Evolutionary conservation across 768 basidiomycete genomes (phyloP).

Genomic region (Suillus luteus): DNA sequence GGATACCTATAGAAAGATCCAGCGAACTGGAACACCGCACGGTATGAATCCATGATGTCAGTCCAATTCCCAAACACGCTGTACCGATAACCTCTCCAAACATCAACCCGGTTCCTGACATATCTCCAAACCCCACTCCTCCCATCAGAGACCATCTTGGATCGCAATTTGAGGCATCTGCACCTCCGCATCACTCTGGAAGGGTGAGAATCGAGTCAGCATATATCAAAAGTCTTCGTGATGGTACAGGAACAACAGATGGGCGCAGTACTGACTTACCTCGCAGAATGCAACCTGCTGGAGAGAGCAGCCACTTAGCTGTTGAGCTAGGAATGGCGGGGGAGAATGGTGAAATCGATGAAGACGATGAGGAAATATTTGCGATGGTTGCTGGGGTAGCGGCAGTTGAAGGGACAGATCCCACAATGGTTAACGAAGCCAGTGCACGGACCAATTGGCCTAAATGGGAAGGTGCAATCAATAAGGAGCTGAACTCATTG

Average conservation of each 20-base stretch:
- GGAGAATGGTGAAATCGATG: constrained; percentile 13
- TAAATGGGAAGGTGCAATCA: constrained; percentile 24
- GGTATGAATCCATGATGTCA: neutral
- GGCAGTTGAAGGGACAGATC: constrained; percentile 15
- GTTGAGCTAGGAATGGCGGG: constrained; percentile 11
- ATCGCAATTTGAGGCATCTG: too few species aligned
- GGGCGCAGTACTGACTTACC: neutral
- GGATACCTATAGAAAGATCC: neutral
- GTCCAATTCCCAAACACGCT: too few species aligned
- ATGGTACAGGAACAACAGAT: neutral
- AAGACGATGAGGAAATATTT: constrained; percentile 12
- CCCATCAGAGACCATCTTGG: too few species aligned
- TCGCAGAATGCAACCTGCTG: neutral
- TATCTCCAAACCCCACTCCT: too few species aligned
- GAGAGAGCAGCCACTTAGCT: neutral
- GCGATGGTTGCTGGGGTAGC: neutral
- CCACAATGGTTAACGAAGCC: constrained; percentile 22
- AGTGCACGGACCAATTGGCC: constrained; percentile 24
- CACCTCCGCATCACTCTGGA: too few species aligned
- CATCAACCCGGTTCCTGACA: too few species aligned
- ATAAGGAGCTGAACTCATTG: constrained; percentile 19
- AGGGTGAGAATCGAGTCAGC: too few species aligned
- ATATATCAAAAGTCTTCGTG: too few species aligned
- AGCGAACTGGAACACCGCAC: too few species aligned
- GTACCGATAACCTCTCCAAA: too few species aligned